phyloP scores from a whole-genome alignment of 495 filamentous ascomycete species.

The Penicillium pulvis region DNA sequence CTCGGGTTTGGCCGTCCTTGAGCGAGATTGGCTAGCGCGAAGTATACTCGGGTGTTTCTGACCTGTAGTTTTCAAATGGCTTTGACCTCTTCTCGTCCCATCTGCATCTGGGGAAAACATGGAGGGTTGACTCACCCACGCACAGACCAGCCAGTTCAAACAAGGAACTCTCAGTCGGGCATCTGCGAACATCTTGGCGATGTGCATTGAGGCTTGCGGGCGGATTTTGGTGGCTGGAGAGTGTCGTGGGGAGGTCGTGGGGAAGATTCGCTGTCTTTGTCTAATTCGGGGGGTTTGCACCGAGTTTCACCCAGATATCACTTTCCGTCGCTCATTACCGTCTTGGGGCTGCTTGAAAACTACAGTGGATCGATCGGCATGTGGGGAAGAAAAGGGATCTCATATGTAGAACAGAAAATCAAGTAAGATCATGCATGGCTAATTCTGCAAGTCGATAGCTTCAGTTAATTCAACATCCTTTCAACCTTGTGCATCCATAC shows the following conservation, averaged over 20 bases:
- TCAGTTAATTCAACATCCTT: no score
- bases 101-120: slow-evolving; percentile 1
- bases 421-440: no score
- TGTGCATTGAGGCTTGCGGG: neutral
- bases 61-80: slow-evolving; percentile 2
- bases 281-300: neutral
- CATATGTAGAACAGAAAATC: no score
- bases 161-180: neutral
- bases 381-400: neutral
- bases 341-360: neutral
- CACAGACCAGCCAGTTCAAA: neutral
- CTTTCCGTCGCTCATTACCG: neutral
- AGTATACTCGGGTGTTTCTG: neutral
- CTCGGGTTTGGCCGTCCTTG: slow-evolving; percentile 19
- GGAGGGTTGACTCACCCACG: neutral
- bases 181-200: neutral
- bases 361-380: neutral
- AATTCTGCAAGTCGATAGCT: no score
- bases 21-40: slow-evolving; percentile 1
- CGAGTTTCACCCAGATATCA: neutral
- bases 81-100: neutral
- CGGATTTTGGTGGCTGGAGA: neutral
- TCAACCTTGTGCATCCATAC: no score
- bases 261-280: neutral
- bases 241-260: neutral